Evolutionary conservation across 2,329 filamentous ascomycete species (phyloP), one percentile per base, ranked within the genome.

Genomic region (Mollisiaceae sp.): DNA sequence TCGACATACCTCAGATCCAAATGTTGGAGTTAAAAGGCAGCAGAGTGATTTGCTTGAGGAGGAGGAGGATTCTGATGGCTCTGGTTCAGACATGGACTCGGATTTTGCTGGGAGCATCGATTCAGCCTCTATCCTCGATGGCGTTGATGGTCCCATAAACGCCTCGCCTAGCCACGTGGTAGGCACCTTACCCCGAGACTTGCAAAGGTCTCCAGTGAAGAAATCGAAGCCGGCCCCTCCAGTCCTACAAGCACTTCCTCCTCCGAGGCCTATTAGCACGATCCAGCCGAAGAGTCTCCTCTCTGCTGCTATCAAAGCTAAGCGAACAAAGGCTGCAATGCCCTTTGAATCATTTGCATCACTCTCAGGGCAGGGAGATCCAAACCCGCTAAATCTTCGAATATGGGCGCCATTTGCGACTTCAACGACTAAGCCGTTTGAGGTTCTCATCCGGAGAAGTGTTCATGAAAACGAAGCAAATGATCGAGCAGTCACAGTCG

Each of bases 341-440:
- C 91, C 91, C 0, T 89, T 94, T 69, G 91, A 94, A 72, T 85
- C 86, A 27, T 95, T 93, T 77, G 91, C 91, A 1, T 86, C 89
- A 18, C 83, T 92, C 43, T 92, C 89, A 64, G 92, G 91, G 0
- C 89, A 93, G 75, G 92, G 90, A 20, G 92, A 94, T 67, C 85
- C 90, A 8, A 91, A 89, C 59, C 91, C 92, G 2, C 82, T 95
- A 22, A 88, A 86, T 71, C 85, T 95, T 67, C 90, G 90, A 63
- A 91, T 96, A 47, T 94, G 92, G 76, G 89, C 86, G 8, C 89
- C 91, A 0, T 92, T 90, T 70, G 91, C 90, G 18, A 83, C 84
- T 14, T 85, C 85, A 27, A 82, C 89, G 0, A 84, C 83, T 18
- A 88, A 88, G 70, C 86, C 90, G 0, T 86, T 89, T 56, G 90